A percentile compares a stretch with the other conserved stretches of the same genome.
These are phyloP conservation scores for Ustilago vetiveriae DNA, from an alignment of 1,284 basidiomycete species.

Conservation along the genomic window DNA sequence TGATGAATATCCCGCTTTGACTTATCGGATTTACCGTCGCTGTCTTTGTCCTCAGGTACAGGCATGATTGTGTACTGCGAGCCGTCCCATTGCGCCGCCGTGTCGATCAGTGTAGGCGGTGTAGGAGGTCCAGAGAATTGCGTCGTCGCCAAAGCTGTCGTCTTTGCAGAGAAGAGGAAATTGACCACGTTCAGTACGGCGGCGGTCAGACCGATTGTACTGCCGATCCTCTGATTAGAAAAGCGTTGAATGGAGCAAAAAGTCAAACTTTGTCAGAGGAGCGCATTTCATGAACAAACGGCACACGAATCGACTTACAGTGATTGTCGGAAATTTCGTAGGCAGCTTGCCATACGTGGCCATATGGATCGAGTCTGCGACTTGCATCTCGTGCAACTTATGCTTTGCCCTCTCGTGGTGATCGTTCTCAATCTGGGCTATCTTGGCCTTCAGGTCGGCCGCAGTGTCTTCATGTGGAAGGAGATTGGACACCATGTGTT, in stretches of 20 bases:
- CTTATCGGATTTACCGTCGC: not conserved
- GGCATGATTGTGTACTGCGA: slow-evolving; percentile 6
- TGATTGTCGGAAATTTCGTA: slow-evolving; percentile 28
- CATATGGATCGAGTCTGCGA: slow-evolving; percentile 18
- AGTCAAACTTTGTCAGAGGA: no score
- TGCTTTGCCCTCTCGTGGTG: not conserved
- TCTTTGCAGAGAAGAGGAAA: slow-evolving; percentile 26
- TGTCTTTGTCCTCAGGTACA: slow-evolving; percentile 8
- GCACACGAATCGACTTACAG: slow-evolving; percentile 5
- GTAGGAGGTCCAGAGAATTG: slow-evolving; percentile 28
- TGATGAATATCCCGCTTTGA: slow-evolving; percentile 6
- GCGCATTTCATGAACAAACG: no score
- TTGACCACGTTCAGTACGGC: slow-evolving; percentile 31
- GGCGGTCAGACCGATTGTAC: slow-evolving; percentile 16
- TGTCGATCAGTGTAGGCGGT: slow-evolving; percentile 35
- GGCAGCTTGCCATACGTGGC: slow-evolving; percentile 24
- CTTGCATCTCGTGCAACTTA: slow-evolving; percentile 9
- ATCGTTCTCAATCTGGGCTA: not conserved
- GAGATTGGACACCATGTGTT: not conserved
- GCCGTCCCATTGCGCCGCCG: slow-evolving; percentile 30
- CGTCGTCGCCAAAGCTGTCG: slow-evolving; percentile 19
- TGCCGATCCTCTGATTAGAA: slow-evolving; percentile 6
- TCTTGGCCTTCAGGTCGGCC: not conserved
- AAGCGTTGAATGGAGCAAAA: no score
- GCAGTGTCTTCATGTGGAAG: not conserved